Evolutionary conservation across 2,329 filamentous ascomycete genomes (phyloP).

Genomic region (Thielaviopsis ethacetica): DNA sequence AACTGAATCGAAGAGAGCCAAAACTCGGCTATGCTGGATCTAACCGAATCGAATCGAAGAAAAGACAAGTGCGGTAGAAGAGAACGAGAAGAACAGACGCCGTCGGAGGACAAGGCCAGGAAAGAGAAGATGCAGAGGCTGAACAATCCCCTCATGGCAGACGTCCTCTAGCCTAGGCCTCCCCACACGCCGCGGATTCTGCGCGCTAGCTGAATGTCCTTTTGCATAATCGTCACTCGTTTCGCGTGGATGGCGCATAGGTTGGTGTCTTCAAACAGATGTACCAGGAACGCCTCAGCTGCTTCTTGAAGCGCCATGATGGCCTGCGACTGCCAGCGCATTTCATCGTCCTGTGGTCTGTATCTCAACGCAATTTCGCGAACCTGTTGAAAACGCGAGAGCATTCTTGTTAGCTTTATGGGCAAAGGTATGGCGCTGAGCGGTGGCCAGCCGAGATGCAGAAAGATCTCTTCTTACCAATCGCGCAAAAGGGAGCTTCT

Average conservation of each 20-base stretch:
- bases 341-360: slow-evolving; percentile 46
- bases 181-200: slow-evolving; percentile 67
- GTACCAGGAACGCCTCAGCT: slow-evolving; percentile 88
- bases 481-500: slow-evolving; percentile 65
- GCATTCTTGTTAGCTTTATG: slow-evolving; percentile 11
- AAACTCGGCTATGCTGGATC: background rate
- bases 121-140: background rate
- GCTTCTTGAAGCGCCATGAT: slow-evolving; percentile 89
- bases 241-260: slow-evolving; percentile 94
- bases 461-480: slow-evolving; percentile 32
- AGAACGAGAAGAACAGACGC: background rate
- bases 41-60: background rate
- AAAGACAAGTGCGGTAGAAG: background rate
- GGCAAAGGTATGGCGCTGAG: background rate
- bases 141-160: background rate
- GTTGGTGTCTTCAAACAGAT: slow-evolving; percentile 93
- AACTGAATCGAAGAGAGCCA: background rate
- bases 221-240: slow-evolving; percentile 92
- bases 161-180: slow-evolving; percentile 31
- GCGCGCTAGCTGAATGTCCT: slow-evolving; percentile 86
- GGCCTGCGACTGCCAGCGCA: slow-evolving; percentile 93
- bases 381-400: slow-evolving; percentile 24
- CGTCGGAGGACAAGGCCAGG: background rate
- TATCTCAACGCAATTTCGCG: slow-evolving; percentile 57
- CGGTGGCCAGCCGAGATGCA: no score